These are phyloP conservation scores for Trichomonas tenax DNA, from an alignment of 208 protist species.

Conservation along the genomic window DNA sequence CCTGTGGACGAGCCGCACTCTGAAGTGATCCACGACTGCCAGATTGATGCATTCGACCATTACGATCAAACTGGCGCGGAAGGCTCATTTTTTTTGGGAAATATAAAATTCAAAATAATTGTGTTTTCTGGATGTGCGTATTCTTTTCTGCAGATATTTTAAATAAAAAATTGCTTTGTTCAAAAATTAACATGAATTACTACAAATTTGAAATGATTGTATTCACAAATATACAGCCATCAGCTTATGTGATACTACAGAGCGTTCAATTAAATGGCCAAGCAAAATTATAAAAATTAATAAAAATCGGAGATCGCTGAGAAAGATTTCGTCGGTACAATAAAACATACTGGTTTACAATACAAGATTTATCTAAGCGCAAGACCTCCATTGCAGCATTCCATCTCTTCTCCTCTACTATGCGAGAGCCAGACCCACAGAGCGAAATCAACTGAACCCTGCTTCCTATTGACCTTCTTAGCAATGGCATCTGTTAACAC, in stretches of 20 bases:
- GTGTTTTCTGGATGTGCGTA: no score
- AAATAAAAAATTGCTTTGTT: no score
- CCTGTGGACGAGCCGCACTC: neutral
- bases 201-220: no score
- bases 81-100: neutral
- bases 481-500: neutral
- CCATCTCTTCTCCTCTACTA: neutral
- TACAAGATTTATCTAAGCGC: neutral
- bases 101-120: no score
- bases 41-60: neutral
- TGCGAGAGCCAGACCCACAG: constrained; percentile 11
- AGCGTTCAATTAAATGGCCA: no score
- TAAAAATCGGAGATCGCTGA: no score
- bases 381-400: neutral
- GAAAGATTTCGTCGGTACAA: no score
- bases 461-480: neutral
- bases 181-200: no score
- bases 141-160: no score
- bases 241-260: no score
- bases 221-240: no score
- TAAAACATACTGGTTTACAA: neutral
- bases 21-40: neutral
- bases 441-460: neutral
- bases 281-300: no score
- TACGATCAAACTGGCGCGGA: neutral